A percentile compares a stretch with the other conserved stretches of the same genome.
Conservation (phyloP, 108 stramenopile genomes). For the Fragilariopsis cylindrus region DNA sequence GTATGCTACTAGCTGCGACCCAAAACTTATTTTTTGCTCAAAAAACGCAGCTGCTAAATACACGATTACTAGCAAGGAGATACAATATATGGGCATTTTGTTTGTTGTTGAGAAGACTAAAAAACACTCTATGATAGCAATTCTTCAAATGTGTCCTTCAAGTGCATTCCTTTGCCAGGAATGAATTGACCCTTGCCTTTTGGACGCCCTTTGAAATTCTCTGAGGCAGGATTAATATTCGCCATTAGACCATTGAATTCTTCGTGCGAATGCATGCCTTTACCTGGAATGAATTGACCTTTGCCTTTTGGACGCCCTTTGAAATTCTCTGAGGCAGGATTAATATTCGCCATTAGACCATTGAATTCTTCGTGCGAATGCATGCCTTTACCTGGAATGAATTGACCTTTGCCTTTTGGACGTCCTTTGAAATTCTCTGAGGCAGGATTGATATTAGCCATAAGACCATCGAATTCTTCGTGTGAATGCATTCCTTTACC, state of each 20-base stretch:
- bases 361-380: conserved; percentile 32
- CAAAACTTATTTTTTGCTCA: too few relatives aligned
- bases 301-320: conserved; percentile 38
- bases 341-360: conserved; percentile 1
- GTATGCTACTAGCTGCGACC: too few relatives aligned
- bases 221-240: conserved; percentile 43
- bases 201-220: conserved; percentile 44
- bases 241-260: conserved; percentile 45
- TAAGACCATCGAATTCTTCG: conserved; percentile 36
- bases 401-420: conserved; percentile 35
- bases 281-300: conserved; percentile 47
- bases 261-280: conserved; percentile 44
- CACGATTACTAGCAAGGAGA: too few relatives aligned
- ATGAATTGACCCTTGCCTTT: conserved; percentile 35
- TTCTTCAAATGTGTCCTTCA: conserved; percentile 29
- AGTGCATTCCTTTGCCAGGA: conserved; percentile 55
- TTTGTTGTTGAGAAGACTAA: too few relatives aligned
- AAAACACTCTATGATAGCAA: too few relatives aligned
- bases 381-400: conserved; percentile 55
- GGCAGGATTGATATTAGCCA: conserved; percentile 48
- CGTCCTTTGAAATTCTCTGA: conserved; percentile 46
- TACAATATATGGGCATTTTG: too few relatives aligned
- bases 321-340: conserved; percentile 51
- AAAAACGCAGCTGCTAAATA: too few relatives aligned
- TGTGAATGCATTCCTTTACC: conserved; percentile 11